These are phyloP conservation scores for Saccharomycopsis sp. DNA, from an alignment of 805 yeast species.

Conservation along the genomic window DNA sequence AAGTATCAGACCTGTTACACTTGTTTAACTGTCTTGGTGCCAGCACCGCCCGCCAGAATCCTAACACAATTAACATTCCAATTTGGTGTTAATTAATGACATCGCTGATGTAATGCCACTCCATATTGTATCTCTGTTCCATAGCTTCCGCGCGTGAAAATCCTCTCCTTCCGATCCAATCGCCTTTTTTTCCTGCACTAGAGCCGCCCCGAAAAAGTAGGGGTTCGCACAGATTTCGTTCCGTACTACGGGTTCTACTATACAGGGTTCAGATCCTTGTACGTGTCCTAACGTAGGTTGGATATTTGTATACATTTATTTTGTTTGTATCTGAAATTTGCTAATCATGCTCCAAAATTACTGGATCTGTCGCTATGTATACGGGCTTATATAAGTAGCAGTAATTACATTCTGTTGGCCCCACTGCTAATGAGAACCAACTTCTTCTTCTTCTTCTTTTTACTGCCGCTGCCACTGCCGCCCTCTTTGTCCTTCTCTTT, in stretches of 20 bases:
- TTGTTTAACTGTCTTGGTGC: no score
- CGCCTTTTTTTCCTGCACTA: background rate
- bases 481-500: conserved; percentile 4
- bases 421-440: conserved; percentile 13
- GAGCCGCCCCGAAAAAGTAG: background rate
- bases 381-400: background rate
- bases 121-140: background rate
- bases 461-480: background rate
- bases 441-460: conserved; percentile 16
- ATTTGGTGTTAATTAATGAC: background rate
- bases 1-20: no score
- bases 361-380: no score
- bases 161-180: background rate
- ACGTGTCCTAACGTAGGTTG: background rate
- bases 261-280: background rate
- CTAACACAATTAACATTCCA: background rate
- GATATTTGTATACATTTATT: no score
- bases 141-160: background rate
- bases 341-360: no score
- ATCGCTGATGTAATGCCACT: background rate
- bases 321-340: no score
- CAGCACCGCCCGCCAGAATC: no score
- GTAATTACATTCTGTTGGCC: conserved; percentile 1
- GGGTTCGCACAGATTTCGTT: background rate
- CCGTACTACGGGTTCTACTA: no score